Evolutionary conservation across 2,329 filamentous ascomycete genomes (phyloP).

Genomic region (Xylaria multiplex): DNA sequence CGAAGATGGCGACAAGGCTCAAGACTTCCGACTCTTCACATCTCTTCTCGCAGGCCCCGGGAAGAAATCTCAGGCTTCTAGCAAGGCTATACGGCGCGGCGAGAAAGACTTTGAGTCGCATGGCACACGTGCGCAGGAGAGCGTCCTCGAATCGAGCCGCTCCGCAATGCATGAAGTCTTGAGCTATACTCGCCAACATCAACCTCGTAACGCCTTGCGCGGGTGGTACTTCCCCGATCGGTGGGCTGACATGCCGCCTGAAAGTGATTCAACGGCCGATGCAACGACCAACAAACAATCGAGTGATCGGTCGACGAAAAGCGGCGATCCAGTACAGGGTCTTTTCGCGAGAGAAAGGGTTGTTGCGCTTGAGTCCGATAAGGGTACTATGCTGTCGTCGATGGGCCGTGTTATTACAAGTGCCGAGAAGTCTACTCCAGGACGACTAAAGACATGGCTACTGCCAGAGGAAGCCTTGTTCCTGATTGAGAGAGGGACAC

Average conservation of each 20-base stretch:
- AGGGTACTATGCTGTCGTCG: slow-evolving; percentile 76
- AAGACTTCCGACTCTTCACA: slow-evolving; percentile 83
- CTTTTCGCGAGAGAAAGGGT: slow-evolving; percentile 58
- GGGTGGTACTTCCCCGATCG: slow-evolving; percentile 78
- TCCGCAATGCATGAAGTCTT: slow-evolving; percentile 90
- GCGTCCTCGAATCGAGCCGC: slow-evolving; percentile 81
- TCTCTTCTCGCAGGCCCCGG: slow-evolving; percentile 57
- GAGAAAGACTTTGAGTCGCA: slow-evolving; percentile 98
- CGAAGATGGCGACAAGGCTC: slow-evolving; percentile 52
- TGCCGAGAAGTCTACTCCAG: slow-evolving; percentile 62
- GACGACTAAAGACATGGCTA: slow-evolving; percentile 78
- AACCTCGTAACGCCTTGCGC: slow-evolving; percentile 70
- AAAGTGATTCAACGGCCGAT: slow-evolving; percentile 34
- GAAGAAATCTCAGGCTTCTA: slow-evolving; percentile 49
- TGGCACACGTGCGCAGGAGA: slow-evolving; percentile 82
- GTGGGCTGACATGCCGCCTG: slow-evolving; percentile 52
- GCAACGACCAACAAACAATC: slow-evolving; percentile 35
- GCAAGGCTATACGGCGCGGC: slow-evolving; percentile 83
- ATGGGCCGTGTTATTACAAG: slow-evolving; percentile 74
- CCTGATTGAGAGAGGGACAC: slow-evolving; percentile 83
- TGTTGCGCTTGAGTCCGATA: slow-evolving; percentile 75
- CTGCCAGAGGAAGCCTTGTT: slow-evolving; percentile 93
- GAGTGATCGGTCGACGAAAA: slow-evolving; percentile 38
- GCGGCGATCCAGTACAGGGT: slow-evolving; percentile 48
- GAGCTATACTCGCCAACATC: slow-evolving; percentile 78